These are phyloP conservation scores for Tilletia walkeri DNA, from an alignment of 1,284 basidiomycete genomes.

Conservation along the genomic window DNA sequence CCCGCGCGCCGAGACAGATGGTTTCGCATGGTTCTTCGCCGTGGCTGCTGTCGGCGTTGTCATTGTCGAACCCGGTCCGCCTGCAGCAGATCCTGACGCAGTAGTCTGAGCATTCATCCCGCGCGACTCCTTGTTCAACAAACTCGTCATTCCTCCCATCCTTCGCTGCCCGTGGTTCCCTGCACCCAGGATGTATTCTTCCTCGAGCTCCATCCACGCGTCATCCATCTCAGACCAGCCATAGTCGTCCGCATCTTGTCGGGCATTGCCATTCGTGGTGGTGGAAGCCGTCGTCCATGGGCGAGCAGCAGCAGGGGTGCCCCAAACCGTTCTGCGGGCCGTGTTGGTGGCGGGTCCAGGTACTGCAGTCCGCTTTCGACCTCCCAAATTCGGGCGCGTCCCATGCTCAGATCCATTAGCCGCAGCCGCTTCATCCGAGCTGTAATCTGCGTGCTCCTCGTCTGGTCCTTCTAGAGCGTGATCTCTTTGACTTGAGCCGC, in stretches of 20 bases:
- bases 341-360: conserved; percentile 5
- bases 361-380: background rate
- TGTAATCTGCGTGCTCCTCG: conserved; percentile 4
- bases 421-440: background rate
- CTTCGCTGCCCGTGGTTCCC: conserved; percentile 12
- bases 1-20: background rate
- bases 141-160: background rate
- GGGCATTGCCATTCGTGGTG: background rate
- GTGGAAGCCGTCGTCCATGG: background rate
- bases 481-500: conserved; percentile 18
- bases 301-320: conserved; percentile 39
- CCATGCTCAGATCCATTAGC: background rate
- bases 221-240: conserved; percentile 47
- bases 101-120: conserved; percentile 1
- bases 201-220: conserved; percentile 52
- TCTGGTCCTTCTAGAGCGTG: background rate
- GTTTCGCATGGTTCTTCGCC: background rate
- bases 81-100: background rate
- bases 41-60: background rate
- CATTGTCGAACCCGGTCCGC: no score
- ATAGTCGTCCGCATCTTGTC: conserved; percentile 24
- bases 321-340: conserved; percentile 48
- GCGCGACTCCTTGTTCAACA: conserved; percentile 10
- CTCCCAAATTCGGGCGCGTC: no score
- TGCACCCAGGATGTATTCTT: conserved; percentile 46